Evolutionary conservation across 176 grass and related monocot species (phyloP), one percentile per base, ranked within the genome.

Genomic region (Musa schizocarpa): DNA sequence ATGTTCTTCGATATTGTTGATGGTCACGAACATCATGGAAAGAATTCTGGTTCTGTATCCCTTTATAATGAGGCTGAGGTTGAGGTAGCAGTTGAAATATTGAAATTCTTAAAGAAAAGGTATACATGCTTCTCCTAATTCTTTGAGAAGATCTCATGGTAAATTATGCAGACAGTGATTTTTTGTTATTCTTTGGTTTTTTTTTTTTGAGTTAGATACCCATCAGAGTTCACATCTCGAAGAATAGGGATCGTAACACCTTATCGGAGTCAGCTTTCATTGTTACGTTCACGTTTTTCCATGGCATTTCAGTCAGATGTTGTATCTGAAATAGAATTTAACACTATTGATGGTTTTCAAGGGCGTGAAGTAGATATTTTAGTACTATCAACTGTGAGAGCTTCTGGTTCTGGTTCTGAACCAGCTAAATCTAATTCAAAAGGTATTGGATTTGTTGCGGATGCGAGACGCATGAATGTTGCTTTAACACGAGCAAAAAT

Each of bases 261-360:
- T 48, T 98, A 98, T 78, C 88, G 82, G 79, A 98, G 90, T 81
- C 94, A 98, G 77, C 88, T 93, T 81, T 98, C 82, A 69, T 74
- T 93, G 64, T 20, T 98, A 64, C 85, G 88, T 69, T 93, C 87
- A 70, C 89, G 77, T 57, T 93, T 93, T 70, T 90, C 81, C 76
- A 79, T 69, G 51, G 77, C 54, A 67, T 93, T 98, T 85, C 90
- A 90, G n/a, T 75, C 90, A 55, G 94, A 98, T 74, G 77, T 86
- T 77, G 79, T 91, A 85, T 80, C 86, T 77, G 94, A 93, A 48
- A 93, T 91, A 86, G 94, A 98, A 82, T 83, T 98, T 21, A 98
- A 93, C 64, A 98, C 94, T 26, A 88, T 98, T 73, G 90, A 98
- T 82, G 94, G 94, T 71, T 98, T 98, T 86, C 94, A 98, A 93